phyloP scores from a whole-genome alignment of 768 basidiomycete genomes.

The Lentinula boryana region DNA sequence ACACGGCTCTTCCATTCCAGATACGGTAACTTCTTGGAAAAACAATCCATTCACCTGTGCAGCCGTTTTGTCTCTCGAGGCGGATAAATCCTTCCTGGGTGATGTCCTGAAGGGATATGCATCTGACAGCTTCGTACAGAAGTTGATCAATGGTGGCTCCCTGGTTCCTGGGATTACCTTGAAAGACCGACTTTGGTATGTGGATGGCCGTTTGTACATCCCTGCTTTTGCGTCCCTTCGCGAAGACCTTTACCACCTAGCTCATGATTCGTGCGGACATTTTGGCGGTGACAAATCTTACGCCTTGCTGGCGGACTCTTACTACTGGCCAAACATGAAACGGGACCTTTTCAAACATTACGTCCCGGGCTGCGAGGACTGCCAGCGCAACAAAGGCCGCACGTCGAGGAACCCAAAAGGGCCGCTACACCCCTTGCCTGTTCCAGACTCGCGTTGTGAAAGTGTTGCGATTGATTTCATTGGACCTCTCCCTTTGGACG shows the following conservation, averaged over 20 bases:
- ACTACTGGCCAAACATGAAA: constrained; percentile 18
- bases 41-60: too few relatives aligned
- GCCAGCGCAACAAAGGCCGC: constrained; percentile 21
- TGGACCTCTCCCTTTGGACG: constrained; percentile 17
- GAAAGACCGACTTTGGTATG: constrained; percentile 2
- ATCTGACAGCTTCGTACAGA: not conserved
- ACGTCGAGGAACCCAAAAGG: constrained; percentile 11
- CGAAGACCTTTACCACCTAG: constrained; percentile 9
- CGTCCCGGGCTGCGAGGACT: constrained; percentile 15
- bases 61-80: too few relatives aligned
- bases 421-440: constrained; percentile 13
- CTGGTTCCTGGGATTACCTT: not conserved
- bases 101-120: not conserved
- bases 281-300: constrained; percentile 15
- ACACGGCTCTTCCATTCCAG: not conserved
- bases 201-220: constrained; percentile 1
- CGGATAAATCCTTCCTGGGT: too few relatives aligned
- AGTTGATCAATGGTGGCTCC: not conserved
- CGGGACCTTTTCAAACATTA: constrained; percentile 16
- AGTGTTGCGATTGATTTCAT: constrained; percentile 19
- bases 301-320: constrained; percentile 6
- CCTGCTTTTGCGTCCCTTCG: not conserved
- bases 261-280: constrained; percentile 10
- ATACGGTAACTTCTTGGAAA: too few relatives aligned
- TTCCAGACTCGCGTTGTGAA: constrained; percentile 9